phyloP scores from a whole-genome alignment of 2,329 filamentous ascomycete species.

The Penicillium sp. region DNA sequence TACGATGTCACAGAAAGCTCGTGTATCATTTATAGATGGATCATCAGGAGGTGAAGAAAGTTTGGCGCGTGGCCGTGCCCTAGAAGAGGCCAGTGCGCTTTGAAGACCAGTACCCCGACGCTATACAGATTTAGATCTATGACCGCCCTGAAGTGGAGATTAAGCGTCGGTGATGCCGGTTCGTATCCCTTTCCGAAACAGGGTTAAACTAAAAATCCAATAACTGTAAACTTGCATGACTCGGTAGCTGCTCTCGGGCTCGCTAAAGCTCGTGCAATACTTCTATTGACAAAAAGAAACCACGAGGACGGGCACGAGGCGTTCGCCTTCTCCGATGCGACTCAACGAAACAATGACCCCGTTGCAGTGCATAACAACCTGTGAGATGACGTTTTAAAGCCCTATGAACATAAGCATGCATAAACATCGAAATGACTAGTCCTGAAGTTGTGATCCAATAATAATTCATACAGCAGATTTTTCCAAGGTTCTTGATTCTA shows the following conservation, averaged over 20 bases:
- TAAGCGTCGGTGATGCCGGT: constrained; percentile 86
- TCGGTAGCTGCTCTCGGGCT: neutral
- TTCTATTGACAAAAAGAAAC: neutral
- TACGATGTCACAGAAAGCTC: constrained; percentile 67
- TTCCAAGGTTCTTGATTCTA: neutral
- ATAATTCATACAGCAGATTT: neutral
- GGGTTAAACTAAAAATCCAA: neutral
- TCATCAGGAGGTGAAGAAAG: constrained; percentile 65
- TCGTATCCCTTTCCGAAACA: constrained; percentile 37
- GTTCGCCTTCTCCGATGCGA: neutral
- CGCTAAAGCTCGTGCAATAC: constrained; percentile 1
- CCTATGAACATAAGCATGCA: constrained; percentile 9
- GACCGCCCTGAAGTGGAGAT: constrained; percentile 55
- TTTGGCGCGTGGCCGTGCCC: constrained; percentile 74
- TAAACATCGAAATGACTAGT: constrained; percentile 16
- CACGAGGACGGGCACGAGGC: neutral
- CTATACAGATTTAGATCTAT: constrained; percentile 26
- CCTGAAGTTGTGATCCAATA: constrained; percentile 11
- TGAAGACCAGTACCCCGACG: constrained; percentile 54
- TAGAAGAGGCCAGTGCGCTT: constrained; percentile 74
- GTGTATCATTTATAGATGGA: constrained; percentile 80
- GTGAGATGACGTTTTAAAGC: constrained; percentile 1
- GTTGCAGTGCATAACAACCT: neutral
- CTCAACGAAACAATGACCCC: neutral
- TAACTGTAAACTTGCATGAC: constrained; percentile 6